These are phyloP conservation scores for Chlorella sp. DNA, from an alignment of 139 green algal genomes.

Conservation along the genomic window DNA sequence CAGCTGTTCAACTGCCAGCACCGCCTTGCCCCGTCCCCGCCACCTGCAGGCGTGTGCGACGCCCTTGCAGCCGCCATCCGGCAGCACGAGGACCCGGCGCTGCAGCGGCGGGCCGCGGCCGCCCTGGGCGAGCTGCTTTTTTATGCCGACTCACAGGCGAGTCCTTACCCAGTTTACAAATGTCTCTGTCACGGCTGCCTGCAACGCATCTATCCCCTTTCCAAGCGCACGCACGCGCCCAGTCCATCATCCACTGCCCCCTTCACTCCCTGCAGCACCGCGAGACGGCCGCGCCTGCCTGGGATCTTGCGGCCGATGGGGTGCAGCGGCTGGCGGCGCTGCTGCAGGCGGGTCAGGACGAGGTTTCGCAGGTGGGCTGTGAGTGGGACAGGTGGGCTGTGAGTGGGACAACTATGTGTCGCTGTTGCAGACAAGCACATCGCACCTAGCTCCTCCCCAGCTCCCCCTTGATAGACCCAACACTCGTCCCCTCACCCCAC, in stretches of 20 bases:
- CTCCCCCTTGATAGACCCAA: neutral
- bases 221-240: too few relatives aligned
- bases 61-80: constrained; percentile 77
- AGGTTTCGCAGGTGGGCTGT: constrained; percentile 9
- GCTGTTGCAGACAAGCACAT: too few relatives aligned
- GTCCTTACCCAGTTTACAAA: too few relatives aligned
- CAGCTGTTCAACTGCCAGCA: too few relatives aligned
- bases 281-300: neutral
- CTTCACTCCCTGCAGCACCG: neutral
- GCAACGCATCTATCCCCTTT: too few relatives aligned
- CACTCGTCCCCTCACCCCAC: neutral
- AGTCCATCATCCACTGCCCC: neutral
- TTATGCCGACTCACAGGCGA: constrained; percentile 89
- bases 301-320: constrained; percentile 43
- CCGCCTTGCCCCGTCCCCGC: too few relatives aligned
- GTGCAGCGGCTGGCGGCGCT: constrained; percentile 54
- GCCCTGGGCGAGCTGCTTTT: constrained; percentile 91
- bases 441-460: too few relatives aligned
- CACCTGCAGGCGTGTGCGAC: constrained; percentile 65
- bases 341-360: constrained; percentile 61
- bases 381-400: too few relatives aligned
- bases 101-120: constrained; percentile 19
- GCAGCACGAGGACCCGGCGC: neutral
- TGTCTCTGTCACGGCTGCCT: too few relatives aligned
- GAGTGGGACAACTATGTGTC: too few relatives aligned